Conservation (phyloP, 2,329 filamentous ascomycete genomes). For the Talaromyces sp. region DNA sequence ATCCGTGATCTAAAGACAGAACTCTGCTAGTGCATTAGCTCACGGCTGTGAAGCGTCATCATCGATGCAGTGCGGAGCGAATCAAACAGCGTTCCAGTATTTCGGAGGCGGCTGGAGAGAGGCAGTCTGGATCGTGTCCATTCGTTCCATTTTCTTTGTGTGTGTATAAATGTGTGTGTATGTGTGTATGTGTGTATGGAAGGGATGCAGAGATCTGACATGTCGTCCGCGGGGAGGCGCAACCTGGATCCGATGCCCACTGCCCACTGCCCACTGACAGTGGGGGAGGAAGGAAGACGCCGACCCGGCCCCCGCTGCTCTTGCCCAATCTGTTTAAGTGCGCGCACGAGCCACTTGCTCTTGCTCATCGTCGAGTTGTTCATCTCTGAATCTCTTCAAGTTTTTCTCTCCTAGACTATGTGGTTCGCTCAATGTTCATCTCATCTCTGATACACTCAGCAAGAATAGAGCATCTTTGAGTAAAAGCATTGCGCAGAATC, state of each 20-base stretch:
- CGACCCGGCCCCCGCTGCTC: background rate
- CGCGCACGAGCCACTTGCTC: background rate
- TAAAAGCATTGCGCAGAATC: too few species aligned
- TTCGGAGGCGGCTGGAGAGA: background rate
- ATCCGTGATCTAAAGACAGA: background rate
- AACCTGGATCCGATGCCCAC: background rate
- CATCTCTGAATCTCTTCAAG: too few species aligned
- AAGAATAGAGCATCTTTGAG: background rate
- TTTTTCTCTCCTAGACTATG: background rate
- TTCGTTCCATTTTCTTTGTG: background rate
- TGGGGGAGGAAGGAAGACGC: constrained; percentile 11
- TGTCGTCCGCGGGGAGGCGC: constrained; percentile 6
- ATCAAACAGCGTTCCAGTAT: background rate
- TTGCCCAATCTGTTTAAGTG: background rate
- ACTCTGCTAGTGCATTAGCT: background rate
- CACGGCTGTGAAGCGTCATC: background rate
- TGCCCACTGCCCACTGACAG: background rate
- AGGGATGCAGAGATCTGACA: constrained; percentile 12
- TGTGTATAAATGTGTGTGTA: background rate
- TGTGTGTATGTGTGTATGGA: background rate
- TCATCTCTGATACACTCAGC: background rate
- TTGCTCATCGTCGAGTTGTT: background rate
- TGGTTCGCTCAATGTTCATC: background rate
- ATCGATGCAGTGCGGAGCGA: background rate
- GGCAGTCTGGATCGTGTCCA: background rate